Base-by-base conservation (phyloP, 805 yeast genomes). In the Debaryomyces prosopidis region DNA sequence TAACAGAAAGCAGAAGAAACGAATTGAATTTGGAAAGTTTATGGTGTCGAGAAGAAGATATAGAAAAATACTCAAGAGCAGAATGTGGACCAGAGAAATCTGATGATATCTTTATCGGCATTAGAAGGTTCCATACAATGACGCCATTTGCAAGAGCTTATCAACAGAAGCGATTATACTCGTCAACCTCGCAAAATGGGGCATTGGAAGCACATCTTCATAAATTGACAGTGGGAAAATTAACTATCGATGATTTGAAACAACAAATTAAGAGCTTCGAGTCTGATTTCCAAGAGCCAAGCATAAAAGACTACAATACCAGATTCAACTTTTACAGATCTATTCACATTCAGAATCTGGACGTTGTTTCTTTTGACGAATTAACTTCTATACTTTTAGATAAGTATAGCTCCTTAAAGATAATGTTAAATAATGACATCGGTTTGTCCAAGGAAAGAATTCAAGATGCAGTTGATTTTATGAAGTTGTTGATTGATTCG, bases 11-110 rank as follows among this genome's bases (percentile, higher is more conserved):
- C 34, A 79, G 92, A 62, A 73, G 97, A 47, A 60, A 63, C 14
- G 83, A 79, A 46, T 66, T 92, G 51, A 81, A 87, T 55, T 72
- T 91, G 58, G 96, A 89, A 60, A 71, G 76, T 18, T 58, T 89
- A 36, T 89, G 89, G 84, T 73, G 77, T 26, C 64, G 66, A 11
- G 65, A 67, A 17, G 70, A 68, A 23, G 81, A 79, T 27, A 53
- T 59, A 15, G 52, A 45, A 28, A 49, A 56, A 42, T 65, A 59
- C 52, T 51, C 54, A 32, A 49, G 45, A 15, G 46, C 59, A 5
- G 51, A 48, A 5, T 59, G 54, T 19, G 12, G 31, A 10, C 32
- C 41, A 8, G 40, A 38, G 2, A 59, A 59, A 12, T 44, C 43
- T 6, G 55, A 77, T 54, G 69, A 71, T 43, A 67, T 78, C 14